Percentiles rank a stretch among this genome's conserved stretches.
These are phyloP conservation scores for Rhizopogon vulgaris DNA, from an alignment of 768 basidiomycete species.

Conservation along the genomic window DNA sequence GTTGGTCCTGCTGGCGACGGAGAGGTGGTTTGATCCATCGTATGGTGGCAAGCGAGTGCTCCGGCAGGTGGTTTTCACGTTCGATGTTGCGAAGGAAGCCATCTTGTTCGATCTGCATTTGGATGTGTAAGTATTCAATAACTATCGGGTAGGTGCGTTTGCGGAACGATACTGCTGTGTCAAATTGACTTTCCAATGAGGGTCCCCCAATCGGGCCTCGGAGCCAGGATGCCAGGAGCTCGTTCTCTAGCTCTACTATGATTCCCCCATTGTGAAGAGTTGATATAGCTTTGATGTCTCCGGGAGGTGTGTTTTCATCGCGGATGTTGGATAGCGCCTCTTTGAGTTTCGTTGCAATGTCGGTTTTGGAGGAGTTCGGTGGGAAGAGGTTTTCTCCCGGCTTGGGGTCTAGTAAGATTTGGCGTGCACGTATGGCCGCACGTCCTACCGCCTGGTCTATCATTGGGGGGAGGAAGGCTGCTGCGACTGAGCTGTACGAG, in stretches of 20 bases:
- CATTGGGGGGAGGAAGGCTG: not conserved
- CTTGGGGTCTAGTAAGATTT: not conserved
- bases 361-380: not conserved
- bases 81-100: no score
- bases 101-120: no score
- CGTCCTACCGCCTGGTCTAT: not conserved
- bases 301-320: not conserved
- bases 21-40: no score
- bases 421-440: rapidly evolving
- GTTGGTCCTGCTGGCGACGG: no score
- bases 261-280: conserved; percentile 9
- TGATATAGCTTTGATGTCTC: not conserved
- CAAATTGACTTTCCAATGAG: no score
- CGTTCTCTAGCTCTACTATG: conserved; percentile 7
- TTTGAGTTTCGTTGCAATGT: not conserved
- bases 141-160: no score
- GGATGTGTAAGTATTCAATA: no score
- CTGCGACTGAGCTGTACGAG: not conserved
- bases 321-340: not conserved
- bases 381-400: not conserved
- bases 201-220: no score
- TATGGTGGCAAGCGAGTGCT: no score
- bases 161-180: no score
- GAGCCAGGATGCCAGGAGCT: not conserved
- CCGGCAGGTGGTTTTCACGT: no score